A percentile compares a stretch with the other conserved stretches of the same genome.
Evolutionary conservation across 2,329 filamentous ascomycete genomes (phyloP).

Genomic region (Sporothrix brunneoviolacea): DNA sequence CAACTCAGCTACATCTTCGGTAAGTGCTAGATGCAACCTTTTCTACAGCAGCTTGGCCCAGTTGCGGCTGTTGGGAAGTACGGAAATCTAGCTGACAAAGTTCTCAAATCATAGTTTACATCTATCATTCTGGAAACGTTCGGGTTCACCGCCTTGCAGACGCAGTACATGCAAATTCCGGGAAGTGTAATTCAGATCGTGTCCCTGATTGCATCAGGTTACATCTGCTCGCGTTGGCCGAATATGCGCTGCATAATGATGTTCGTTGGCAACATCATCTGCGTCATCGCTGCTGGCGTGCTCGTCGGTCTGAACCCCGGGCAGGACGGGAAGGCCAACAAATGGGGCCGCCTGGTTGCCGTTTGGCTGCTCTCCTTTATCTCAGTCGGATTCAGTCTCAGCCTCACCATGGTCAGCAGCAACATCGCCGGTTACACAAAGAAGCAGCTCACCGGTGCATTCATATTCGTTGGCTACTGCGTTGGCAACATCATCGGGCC

Average conservation of each 20-base stretch:
- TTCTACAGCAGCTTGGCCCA: too few species aligned
- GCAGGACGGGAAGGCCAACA: slow-evolving; percentile 36
- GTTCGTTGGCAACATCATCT: slow-evolving; percentile 48
- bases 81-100: too few species aligned
- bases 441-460: slow-evolving; percentile 44
- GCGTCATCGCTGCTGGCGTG: slow-evolving; percentile 45
- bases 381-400: slow-evolving; percentile 40
- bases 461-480: slow-evolving; percentile 47
- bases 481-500: slow-evolving; percentile 49
- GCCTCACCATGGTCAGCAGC: slow-evolving; percentile 44
- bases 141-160: slow-evolving; percentile 25
- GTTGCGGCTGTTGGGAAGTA: too few species aligned
- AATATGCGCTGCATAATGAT: slow-evolving; percentile 48
- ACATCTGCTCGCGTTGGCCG: slow-evolving; percentile 45
- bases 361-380: slow-evolving; percentile 39
- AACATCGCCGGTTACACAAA: slow-evolving; percentile 51
- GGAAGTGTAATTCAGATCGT: slow-evolving; percentile 52
- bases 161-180: slow-evolving; percentile 45
- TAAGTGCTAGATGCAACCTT: too few species aligned
- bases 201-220: slow-evolving; percentile 43
- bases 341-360: slow-evolving; percentile 49
- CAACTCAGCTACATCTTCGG: slow-evolving; percentile 32
- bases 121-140: slow-evolving; percentile 28
- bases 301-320: slow-evolving; percentile 44
- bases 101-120: too few species aligned